These are phyloP conservation scores for Cokeromyces recurvatus DNA, from an alignment of 371 early-diverging fungal genomes.

Conservation along the genomic window DNA sequence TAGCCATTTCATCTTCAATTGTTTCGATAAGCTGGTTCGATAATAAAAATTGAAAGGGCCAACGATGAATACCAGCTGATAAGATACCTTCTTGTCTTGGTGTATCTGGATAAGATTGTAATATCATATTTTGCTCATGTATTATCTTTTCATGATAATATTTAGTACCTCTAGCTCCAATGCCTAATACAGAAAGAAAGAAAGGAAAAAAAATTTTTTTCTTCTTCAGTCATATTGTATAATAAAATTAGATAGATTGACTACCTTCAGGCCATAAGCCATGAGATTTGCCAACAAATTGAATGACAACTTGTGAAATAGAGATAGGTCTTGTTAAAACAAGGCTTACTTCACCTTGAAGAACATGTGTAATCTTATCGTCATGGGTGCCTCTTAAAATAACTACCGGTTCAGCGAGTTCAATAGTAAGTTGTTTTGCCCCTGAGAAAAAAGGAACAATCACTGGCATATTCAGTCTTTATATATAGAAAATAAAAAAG, in stretches of 20 bases:
- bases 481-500: not conserved
- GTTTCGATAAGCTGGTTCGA: constrained; percentile 28
- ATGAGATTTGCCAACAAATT: constrained; percentile 35
- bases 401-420: constrained; percentile 43
- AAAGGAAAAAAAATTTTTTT: too few relatives aligned
- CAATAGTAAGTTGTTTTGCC: constrained; percentile 37
- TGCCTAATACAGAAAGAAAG: constrained; percentile 13
- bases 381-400: constrained; percentile 29
- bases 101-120: constrained; percentile 19
- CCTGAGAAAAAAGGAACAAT: constrained; percentile 36
- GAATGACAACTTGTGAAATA: constrained; percentile 25
- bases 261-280: constrained; percentile 50
- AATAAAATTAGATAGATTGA: not conserved
- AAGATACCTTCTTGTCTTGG: constrained; percentile 15
- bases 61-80: constrained; percentile 22
- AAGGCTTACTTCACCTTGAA: constrained; percentile 41
- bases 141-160: constrained; percentile 40
- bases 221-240: not conserved
- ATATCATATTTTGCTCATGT: constrained; percentile 38
- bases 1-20: constrained; percentile 33
- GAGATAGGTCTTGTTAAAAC: constrained; percentile 32
- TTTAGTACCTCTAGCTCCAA: constrained; percentile 36
- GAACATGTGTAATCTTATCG: constrained; percentile 30
- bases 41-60: constrained; percentile 33
- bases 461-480: constrained; percentile 21